These are phyloP conservation scores for Camelina neglecta DNA, from an alignment of 345 rosid genomes.

Conservation along the genomic window DNA sequence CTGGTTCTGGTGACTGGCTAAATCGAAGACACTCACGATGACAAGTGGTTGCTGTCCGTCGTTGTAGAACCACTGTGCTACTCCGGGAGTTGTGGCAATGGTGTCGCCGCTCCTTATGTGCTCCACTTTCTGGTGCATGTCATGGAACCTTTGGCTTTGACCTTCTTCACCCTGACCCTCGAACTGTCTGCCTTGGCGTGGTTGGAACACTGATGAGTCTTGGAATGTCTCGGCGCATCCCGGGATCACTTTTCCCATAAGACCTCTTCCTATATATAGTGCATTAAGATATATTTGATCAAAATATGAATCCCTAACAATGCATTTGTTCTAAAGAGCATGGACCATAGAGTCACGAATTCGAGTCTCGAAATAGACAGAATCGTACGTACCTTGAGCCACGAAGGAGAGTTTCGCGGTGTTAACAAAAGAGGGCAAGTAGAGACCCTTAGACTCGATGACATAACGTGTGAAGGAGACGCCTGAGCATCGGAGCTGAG, in stretches of 20 bases:
- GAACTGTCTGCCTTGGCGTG: neutral
- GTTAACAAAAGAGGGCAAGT: slow-evolving; percentile 54
- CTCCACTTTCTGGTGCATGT: slow-evolving; percentile 66
- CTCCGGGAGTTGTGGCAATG: slow-evolving; percentile 59
- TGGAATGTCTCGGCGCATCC: slow-evolving; percentile 80
- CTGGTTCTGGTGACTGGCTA: slow-evolving; percentile 57
- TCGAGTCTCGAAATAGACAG: neutral
- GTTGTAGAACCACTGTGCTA: slow-evolving; percentile 63
- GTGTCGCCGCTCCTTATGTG: slow-evolving; percentile 59
- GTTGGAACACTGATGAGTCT: slow-evolving; percentile 38
- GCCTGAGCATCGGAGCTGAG: slow-evolving; percentile 69
- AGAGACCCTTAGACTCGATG: slow-evolving; percentile 61
- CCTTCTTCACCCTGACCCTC: slow-evolving; percentile 18
- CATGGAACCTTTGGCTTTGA: slow-evolving; percentile 44
- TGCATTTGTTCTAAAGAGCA: neutral
- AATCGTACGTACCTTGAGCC: slow-evolving; percentile 49
- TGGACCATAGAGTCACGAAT: neutral
- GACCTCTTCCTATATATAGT: slow-evolving; percentile 51
- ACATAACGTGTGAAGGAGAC: slow-evolving; percentile 50
- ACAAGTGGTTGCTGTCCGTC: slow-evolving; percentile 57
- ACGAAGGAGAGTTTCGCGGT: slow-evolving; percentile 57
- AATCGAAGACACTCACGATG: slow-evolving; percentile 49
- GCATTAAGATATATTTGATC: neutral
- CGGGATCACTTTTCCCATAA: slow-evolving; percentile 51
- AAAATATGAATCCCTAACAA: too few relatives aligned